phyloP scores from a whole-genome alignment of 371 early-diverging fungal genomes.

The Haplosporangium sp. region DNA sequence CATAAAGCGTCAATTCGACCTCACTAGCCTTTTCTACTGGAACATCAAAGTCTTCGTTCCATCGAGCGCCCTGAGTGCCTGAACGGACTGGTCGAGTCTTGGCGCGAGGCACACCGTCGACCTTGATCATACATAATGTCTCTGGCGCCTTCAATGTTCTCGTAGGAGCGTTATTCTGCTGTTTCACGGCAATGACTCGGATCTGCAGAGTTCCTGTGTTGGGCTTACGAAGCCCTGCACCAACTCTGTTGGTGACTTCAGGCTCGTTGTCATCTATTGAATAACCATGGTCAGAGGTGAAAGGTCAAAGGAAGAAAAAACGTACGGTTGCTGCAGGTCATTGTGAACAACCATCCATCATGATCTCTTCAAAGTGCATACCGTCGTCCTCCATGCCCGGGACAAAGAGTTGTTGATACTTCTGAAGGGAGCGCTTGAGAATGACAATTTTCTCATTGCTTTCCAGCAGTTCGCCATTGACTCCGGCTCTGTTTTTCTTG shows the following conservation, averaged over 20 bases:
- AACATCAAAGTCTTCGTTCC: conserved; percentile 88
- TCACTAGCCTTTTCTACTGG: conserved; percentile 91
- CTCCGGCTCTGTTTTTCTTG: conserved; percentile 70
- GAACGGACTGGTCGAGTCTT: conserved; percentile 74
- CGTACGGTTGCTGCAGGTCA: background rate
- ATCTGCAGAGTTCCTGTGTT: conserved; percentile 80
- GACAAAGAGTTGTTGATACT: conserved; percentile 87
- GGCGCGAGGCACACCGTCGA: conserved; percentile 83
- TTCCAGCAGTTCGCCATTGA: conserved; percentile 75
- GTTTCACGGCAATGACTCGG: conserved; percentile 71
- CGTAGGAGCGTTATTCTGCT: conserved; percentile 76
- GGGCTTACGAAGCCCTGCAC: conserved; percentile 77
- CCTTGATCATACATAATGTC: conserved; percentile 79
- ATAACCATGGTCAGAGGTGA: background rate
- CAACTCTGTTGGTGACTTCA: conserved; percentile 58
- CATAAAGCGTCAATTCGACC: conserved; percentile 87
- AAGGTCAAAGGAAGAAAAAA: background rate
- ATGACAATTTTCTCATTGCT: conserved; percentile 83
- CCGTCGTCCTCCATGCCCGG: conserved; percentile 79
- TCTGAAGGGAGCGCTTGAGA: conserved; percentile 82
- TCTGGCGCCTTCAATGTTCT: conserved; percentile 68
- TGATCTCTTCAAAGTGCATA: conserved; percentile 15
- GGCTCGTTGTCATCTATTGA: conserved; percentile 41
- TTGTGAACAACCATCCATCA: background rate
- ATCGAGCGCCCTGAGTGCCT: conserved; percentile 65